Conservation (phyloP, 108 stramenopile species). For the Hondaea fermentalgiana region DNA sequence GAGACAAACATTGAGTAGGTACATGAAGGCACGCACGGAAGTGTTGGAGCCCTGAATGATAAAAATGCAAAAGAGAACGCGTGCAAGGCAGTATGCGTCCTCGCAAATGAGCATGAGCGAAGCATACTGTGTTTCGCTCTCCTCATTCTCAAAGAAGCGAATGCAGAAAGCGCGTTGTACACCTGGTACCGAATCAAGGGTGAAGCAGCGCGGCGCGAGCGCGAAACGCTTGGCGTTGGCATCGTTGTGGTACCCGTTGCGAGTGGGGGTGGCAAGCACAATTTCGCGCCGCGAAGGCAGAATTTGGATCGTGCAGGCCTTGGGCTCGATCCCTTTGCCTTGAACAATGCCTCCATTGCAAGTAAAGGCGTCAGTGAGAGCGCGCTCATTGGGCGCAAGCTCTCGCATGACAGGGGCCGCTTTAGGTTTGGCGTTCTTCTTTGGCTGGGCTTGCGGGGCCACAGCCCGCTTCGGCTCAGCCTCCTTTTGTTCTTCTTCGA, state of each 20-base stretch:
- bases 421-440: no score
- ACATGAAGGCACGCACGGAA: neutral
- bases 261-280: neutral
- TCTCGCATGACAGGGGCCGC: no score
- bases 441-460: no score
- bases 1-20: neutral
- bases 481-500: no score
- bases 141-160: neutral
- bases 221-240: neutral
- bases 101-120: neutral
- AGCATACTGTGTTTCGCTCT: neutral
- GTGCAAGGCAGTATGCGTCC: neutral
- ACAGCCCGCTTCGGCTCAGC: no score
- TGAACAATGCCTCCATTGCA: no score
- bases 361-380: no score
- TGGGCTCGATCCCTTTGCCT: no score
- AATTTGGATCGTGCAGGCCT: neutral
- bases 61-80: neutral
- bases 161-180: neutral
- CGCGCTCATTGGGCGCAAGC: no score
- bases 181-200: neutral
- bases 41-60: neutral
- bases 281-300: neutral
- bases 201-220: neutral
- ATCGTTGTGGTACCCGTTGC: neutral